Evolutionary conservation across 768 basidiomycete species (phyloP).

Genomic region (Rhodosporidiobolus odoratus): DNA sequence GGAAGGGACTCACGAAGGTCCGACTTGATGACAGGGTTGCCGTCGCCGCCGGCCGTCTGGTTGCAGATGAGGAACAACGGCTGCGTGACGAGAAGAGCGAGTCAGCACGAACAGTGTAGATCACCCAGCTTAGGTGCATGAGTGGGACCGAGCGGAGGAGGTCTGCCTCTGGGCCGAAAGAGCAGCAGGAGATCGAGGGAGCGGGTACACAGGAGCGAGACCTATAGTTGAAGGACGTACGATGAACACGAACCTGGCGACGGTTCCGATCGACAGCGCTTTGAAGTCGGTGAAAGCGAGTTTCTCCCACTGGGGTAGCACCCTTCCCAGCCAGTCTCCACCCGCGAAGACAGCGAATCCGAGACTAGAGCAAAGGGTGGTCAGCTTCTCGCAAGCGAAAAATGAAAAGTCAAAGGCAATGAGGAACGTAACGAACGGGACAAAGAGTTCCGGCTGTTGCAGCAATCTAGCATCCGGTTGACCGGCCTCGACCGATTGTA

Average conservation of each 20-base stretch:
- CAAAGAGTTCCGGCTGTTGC: conserved; percentile 18
- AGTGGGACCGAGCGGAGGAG: not conserved
- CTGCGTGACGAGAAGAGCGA: conserved; percentile 8
- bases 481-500: conserved; percentile 21
- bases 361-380: conserved; percentile 18
- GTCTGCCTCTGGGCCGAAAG: not conserved
- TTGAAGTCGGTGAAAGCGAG: conserved; percentile 33
- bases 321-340: conserved; percentile 42
- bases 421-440: too few relatives aligned
- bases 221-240: conserved; percentile 19
- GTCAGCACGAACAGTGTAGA: too few relatives aligned
- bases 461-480: conserved; percentile 6
- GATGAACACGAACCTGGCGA: conserved; percentile 38
- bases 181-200: too few relatives aligned
- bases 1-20: conserved; percentile 31
- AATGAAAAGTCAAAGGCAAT: conserved; percentile 10
- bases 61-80: conserved; percentile 43
- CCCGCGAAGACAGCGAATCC: conserved; percentile 41
- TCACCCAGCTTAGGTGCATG: too few relatives aligned
- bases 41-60: conserved; percentile 15
- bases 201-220: not conserved
- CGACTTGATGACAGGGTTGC: conserved; percentile 27
- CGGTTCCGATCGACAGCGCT: conserved; percentile 17
- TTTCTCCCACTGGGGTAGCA: conserved; percentile 30
- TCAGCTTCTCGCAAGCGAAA: conserved; percentile 26